A percentile compares a stretch with the other conserved stretches of the same genome.
Evolutionary conservation across 139 green algal genomes (phyloP).

Genomic region (Haematococcus lacustris): DNA sequence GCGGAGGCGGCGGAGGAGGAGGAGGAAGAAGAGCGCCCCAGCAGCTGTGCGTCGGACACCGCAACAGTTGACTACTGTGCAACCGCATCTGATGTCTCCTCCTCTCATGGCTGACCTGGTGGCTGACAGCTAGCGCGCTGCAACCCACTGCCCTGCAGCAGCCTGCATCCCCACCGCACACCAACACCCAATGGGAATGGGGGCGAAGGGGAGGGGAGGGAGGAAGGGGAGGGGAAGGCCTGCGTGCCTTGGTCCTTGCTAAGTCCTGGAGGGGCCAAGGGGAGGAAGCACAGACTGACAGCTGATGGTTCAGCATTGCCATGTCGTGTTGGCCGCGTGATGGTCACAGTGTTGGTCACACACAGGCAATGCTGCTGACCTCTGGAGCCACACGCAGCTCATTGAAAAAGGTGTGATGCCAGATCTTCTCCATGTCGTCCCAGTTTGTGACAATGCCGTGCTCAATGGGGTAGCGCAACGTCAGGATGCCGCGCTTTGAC

Average conservation of each 20-base stretch:
- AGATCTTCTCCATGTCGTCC: conserved; percentile 99
- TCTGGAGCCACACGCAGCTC: conserved; percentile 97
- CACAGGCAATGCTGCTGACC: too few species aligned
- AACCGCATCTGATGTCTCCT: background rate
- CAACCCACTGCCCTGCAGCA: too few species aligned
- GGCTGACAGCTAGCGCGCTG: too few species aligned
- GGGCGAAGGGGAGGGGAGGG: too few species aligned
- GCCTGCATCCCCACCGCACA: too few species aligned
- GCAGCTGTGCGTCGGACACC: background rate
- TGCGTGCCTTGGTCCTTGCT: too few species aligned
- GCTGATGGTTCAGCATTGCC: too few species aligned
- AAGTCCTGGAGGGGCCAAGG: too few species aligned
- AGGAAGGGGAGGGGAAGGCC: too few species aligned
- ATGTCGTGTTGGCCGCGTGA: background rate
- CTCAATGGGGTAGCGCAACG: conserved; percentile 96
- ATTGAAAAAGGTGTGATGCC: conserved; percentile 99
- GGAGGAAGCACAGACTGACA: too few species aligned
- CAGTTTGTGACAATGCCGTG: conserved; percentile 97
- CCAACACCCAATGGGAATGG: too few species aligned
- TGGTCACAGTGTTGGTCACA: background rate
- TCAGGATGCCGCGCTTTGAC: conserved; percentile 94
- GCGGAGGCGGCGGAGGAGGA: too few species aligned
- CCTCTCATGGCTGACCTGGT: background rate
- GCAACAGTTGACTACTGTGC: background rate
- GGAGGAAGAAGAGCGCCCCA: background rate